These are phyloP conservation scores for Botrytis paeoniae DNA, from an alignment of 2,329 filamentous ascomycete species.

Conservation along the genomic window DNA sequence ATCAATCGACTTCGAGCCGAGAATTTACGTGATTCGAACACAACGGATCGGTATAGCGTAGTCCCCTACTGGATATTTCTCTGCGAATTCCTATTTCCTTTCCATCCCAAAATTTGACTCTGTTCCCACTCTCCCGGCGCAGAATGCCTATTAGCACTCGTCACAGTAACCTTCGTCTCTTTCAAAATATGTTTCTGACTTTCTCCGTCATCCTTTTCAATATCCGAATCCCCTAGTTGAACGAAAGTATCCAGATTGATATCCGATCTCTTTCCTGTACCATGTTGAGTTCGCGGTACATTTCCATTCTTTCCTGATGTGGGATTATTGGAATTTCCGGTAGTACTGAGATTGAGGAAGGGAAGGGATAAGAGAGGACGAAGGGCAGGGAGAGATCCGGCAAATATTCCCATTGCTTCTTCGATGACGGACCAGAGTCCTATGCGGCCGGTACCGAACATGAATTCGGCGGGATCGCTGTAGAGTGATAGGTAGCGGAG, in stretches of 20 bases:
- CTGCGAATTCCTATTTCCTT: not conserved
- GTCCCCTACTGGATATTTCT: not conserved
- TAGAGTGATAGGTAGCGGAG: constrained; percentile 44
- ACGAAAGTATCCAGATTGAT: constrained; percentile 30
- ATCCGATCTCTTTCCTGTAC: constrained; percentile 14
- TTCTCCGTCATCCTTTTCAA: constrained; percentile 33
- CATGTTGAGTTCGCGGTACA: constrained; percentile 19
- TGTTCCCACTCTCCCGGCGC: constrained; percentile 29
- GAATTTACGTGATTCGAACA: too few species aligned
- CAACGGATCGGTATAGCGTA: not conserved
- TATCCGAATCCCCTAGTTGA: constrained; percentile 22
- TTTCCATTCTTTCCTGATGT: not conserved
- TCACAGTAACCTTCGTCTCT: constrained; percentile 37
- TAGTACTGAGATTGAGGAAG: constrained; percentile 26
- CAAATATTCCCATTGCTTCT: constrained; percentile 49
- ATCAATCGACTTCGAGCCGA: not conserved
- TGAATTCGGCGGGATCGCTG: constrained; percentile 41
- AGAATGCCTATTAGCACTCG: constrained; percentile 22
- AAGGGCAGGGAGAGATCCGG: constrained; percentile 47
- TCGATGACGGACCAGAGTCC: constrained; percentile 49
- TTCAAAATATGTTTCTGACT: constrained; percentile 43
- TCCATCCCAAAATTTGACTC: not conserved
- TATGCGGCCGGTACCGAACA: constrained; percentile 43
- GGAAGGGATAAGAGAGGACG: constrained; percentile 43
- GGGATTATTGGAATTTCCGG: not conserved